These are phyloP conservation scores for Ustilago sp. DNA, from an alignment of 1,284 basidiomycete genomes.

Conservation along the genomic window DNA sequence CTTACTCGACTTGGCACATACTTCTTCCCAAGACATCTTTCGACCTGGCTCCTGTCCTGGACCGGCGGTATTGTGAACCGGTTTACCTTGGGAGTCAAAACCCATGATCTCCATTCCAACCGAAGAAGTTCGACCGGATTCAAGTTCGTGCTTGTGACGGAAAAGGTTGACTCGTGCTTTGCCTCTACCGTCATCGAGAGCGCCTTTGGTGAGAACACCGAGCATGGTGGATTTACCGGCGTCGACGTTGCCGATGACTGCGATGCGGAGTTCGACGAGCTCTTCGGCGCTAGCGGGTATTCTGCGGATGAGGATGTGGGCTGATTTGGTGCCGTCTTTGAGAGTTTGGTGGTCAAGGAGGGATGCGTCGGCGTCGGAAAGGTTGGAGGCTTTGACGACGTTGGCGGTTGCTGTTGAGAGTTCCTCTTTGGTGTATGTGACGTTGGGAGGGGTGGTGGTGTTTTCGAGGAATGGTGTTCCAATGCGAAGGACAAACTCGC, in stretches of 20 bases:
- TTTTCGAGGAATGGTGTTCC: slow-evolving; percentile 23
- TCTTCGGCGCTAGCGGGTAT: slow-evolving; percentile 67
- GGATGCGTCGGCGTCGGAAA: slow-evolving; percentile 50
- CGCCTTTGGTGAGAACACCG: slow-evolving; percentile 80
- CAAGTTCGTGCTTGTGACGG: slow-evolving; percentile 96
- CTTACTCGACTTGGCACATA: slow-evolving; percentile 89
- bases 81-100: slow-evolving; percentile 56
- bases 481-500: slow-evolving; percentile 53
- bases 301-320: slow-evolving; percentile 52
- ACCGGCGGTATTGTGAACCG: slow-evolving; percentile 48
- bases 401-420: slow-evolving; percentile 46
- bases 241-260: slow-evolving; percentile 88
- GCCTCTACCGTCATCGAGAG: slow-evolving; percentile 93
- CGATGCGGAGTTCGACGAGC: slow-evolving; percentile 84
- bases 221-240: slow-evolving; percentile 93
- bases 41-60: slow-evolving; percentile 47
- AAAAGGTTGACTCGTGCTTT: slow-evolving; percentile 91
- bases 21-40: slow-evolving; percentile 83
- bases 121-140: slow-evolving; percentile 91
- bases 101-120: slow-evolving; percentile 90
- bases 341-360: slow-evolving; percentile 40
- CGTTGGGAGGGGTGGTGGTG: slow-evolving; percentile 2
- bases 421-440: slow-evolving; percentile 42
- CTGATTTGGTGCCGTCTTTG: slow-evolving; percentile 28
- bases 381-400: slow-evolving; percentile 39